Percentiles rank a stretch among this genome's conserved stretches.
Conservation (phyloP, 225 moss, liverwort and hornwort species). For the Straminergon stramineum region DNA sequence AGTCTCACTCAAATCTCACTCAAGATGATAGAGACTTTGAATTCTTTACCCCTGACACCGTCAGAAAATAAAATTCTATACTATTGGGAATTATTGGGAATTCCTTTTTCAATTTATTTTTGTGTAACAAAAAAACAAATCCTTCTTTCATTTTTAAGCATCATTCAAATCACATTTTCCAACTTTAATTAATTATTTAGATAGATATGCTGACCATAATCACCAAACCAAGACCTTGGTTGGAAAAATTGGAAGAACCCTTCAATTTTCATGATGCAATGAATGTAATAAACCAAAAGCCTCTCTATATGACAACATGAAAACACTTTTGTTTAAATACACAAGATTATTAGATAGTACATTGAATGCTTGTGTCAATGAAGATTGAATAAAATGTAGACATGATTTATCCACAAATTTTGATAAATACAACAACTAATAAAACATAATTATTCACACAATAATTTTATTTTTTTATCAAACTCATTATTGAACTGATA, state of each 20-base stretch:
- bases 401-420: neutral
- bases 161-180: neutral
- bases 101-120: neutral
- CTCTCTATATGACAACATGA: neutral
- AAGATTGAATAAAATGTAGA: neutral
- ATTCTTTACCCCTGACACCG: neutral
- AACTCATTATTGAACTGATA: neutral
- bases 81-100: too few relatives aligned
- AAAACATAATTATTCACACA: neutral
- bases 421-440: neutral
- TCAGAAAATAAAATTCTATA: neutral
- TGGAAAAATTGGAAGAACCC: neutral
- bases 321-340: neutral
- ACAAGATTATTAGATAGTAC: neutral
- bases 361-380: neutral
- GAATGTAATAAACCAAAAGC: neutral
- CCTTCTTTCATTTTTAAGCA: neutral
- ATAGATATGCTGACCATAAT: rapidly evolving
- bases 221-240: neutral
- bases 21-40: neutral
- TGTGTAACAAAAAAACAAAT: neutral
- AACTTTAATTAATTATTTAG: neutral
- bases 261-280: neutral
- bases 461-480: neutral
- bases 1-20: neutral